Base-by-base conservation (phyloP, 2,329 filamentous ascomycete genomes). In the Leptographium wingfieldii region DNA sequence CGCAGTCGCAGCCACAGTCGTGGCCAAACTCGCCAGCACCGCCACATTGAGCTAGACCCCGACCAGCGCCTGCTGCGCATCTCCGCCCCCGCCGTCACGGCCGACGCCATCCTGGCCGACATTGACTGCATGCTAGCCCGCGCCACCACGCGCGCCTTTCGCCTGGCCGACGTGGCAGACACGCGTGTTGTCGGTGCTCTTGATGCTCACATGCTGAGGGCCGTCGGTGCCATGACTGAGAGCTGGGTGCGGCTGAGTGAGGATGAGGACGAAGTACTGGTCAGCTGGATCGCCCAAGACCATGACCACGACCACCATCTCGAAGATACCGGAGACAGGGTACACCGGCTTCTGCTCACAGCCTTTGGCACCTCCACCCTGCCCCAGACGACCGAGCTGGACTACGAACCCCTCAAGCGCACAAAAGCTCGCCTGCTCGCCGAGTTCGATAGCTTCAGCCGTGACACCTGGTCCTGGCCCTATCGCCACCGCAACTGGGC, bases 311-410 rank as follows among this genome's bases (percentile, higher is more conserved):
- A 69, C 67, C 12, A 10, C 19, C 35, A 12, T 25, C 48, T 63
- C 33, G 62, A 81, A 65, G 70, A 74, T 58, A 65, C 70, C 1
- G 70, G 69, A 40, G 77, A 81, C 51, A 68, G 75, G 16, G 77
- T 79, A 19, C 67, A 73, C 55, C 76, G 80, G 35, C 71, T 81
- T 4, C 66, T 82, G 3, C 66, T 73, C 40, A 71, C 70, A 5
- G 70, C 71, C 12, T 70, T 65, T 38, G 64, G 64, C 2, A 62
- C 64, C 12, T 59, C 63, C 3, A 65, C 35, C 25, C 31, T 12
- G 19, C 22, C 27, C 25, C 56, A 63, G 19, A 63, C 60, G 5
- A 66, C 64, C 9, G 61, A 62, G n/a, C 64, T 73, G 1, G 64
- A 66, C 43, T 55, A 61, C 46, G 56, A 56, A 35, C 19, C 60